Conservation (phyloP, 2,329 filamentous ascomycete species). For the Pseudogymnoascus sp. region DNA sequence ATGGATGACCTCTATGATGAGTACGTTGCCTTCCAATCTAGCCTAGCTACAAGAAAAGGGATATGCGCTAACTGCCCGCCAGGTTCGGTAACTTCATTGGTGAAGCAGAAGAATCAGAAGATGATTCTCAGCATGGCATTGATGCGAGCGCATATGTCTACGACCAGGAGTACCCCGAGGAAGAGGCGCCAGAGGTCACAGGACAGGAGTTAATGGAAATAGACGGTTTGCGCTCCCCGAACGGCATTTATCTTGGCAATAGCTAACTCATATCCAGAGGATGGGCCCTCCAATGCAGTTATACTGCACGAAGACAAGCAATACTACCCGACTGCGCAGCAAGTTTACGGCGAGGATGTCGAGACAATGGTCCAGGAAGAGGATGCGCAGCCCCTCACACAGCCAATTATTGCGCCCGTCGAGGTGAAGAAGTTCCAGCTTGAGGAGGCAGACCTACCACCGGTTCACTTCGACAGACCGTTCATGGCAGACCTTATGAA, state of each 20-base stretch:
- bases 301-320: slow-evolving; percentile 98
- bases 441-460: slow-evolving; percentile 82
- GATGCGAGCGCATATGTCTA: slow-evolving; percentile 74
- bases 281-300: slow-evolving; percentile 92
- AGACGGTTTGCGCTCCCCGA: slow-evolving; percentile 50
- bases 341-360: slow-evolving; percentile 89
- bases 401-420: slow-evolving; percentile 89
- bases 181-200: slow-evolving; percentile 50
- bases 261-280: slow-evolving; percentile 41
- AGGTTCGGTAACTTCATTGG: slow-evolving; percentile 99
- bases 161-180: slow-evolving; percentile 61
- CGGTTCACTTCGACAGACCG: slow-evolving; percentile 75
- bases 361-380: slow-evolving; percentile 96
- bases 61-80: slow-evolving; percentile 18
- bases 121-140: slow-evolving; percentile 70
- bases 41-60: background rate
- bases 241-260: slow-evolving; percentile 5
- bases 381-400: slow-evolving; percentile 83
- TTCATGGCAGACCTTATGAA: slow-evolving; percentile 97
- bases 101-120: slow-evolving; percentile 80
- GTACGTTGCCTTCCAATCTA: slow-evolving; percentile 38
- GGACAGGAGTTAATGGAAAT: slow-evolving; percentile 90
- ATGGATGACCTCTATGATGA: slow-evolving; percentile 99
- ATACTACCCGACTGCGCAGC: slow-evolving; percentile 96
- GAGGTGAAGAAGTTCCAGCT: slow-evolving; percentile 95